phyloP scores from a whole-genome alignment of 768 basidiomycete genomes.

The Amanita phalloides region DNA sequence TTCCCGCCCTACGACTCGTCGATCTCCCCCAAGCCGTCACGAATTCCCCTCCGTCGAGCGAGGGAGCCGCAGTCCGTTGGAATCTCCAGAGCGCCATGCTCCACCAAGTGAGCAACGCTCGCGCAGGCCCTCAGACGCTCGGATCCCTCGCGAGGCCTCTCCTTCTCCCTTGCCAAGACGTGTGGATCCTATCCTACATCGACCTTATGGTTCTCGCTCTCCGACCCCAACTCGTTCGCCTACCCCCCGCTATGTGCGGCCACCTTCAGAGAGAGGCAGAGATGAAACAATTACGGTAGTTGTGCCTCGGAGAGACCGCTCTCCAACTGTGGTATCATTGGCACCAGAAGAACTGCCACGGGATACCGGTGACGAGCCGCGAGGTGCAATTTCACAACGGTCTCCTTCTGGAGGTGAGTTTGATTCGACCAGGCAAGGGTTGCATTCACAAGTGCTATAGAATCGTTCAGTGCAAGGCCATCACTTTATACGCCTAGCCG shows the following conservation, averaged over 20 bases:
- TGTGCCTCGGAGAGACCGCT: conserved; percentile 9
- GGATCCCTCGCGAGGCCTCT: not conserved
- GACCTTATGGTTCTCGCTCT: conserved; percentile 12
- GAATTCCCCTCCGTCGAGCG: too few species aligned
- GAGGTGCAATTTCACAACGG: not conserved
- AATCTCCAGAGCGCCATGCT: not conserved
- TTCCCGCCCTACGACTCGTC: not conserved
- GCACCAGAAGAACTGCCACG: conserved; percentile 2
- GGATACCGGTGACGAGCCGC: not conserved
- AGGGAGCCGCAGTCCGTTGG: not conserved
- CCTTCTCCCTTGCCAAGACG: conserved; percentile 4
- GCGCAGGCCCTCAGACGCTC: not conserved
- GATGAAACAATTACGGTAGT: conserved; percentile 5
- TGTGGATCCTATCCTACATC: conserved; percentile 5
- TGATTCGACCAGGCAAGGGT: not conserved
- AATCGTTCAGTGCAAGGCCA: conserved; percentile 3
- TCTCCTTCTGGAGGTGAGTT: conserved; percentile 1
- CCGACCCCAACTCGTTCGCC: conserved; percentile 7
- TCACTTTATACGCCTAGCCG: conserved; percentile 1
- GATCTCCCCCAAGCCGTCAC: not conserved
- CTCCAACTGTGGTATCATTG: conserved; percentile 4
- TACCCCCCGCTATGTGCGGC: conserved; percentile 3
- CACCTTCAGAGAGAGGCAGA: conserved; percentile 2
- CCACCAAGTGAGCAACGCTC: not conserved
- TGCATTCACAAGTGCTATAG: not conserved